phyloP scores from a whole-genome alignment of 169 alveolate species.

The Theileria orientalis region DNA sequence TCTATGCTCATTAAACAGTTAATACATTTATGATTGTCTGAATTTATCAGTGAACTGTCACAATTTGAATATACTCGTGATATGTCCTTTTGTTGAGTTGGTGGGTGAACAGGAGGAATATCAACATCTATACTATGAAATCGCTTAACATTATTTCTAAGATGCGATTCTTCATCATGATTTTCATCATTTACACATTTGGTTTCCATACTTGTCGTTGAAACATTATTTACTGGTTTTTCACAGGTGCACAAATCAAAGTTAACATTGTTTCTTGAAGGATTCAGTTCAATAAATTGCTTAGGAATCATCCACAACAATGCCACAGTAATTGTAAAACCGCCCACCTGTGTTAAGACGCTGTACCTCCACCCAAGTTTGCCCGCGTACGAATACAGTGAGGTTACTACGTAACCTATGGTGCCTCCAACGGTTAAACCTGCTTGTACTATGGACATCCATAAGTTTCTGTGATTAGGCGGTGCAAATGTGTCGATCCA shows the following conservation, averaged over 20 bases:
- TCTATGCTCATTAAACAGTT: background rate
- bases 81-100: background rate
- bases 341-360: slow-evolving; percentile 24
- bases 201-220: background rate
- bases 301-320: slow-evolving; percentile 24
- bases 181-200: background rate
- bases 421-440: slow-evolving; percentile 87
- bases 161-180: background rate
- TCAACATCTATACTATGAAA: background rate
- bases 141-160: background rate
- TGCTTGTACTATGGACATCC: slow-evolving; percentile 92
- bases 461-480: slow-evolving; percentile 78
- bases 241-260: slow-evolving; percentile 6
- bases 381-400: slow-evolving; percentile 4
- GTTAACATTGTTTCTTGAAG: background rate
- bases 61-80: background rate
- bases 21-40: background rate
- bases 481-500: slow-evolving; percentile 95
- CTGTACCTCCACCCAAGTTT: slow-evolving; percentile 50
- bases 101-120: background rate
- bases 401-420: slow-evolving; percentile 67
- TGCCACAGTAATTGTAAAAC: background rate
- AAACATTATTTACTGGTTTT: background rate
- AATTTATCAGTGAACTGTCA: background rate
- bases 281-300: slow-evolving; percentile 26